Evolutionary conservation across 2,329 filamentous ascomycete genomes (phyloP).

Genomic region (Coleophoma eucalyptorum): DNA sequence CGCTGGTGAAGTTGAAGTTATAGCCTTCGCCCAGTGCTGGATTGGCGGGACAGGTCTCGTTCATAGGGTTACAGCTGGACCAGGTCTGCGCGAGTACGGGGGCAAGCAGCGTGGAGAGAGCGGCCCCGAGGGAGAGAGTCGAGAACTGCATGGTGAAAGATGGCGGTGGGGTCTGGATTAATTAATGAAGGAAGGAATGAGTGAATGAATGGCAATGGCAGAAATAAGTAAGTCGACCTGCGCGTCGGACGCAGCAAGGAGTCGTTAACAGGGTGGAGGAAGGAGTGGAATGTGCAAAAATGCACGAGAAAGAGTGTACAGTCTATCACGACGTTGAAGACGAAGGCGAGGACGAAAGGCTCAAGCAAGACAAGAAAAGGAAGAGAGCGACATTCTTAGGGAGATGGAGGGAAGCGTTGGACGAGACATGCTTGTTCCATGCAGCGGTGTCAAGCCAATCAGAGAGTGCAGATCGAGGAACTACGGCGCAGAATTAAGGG

Average conservation of each 20-base stretch:
- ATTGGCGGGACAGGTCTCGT: constrained; percentile 65
- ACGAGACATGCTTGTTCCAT: background rate
- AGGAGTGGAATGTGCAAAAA: constrained; percentile 8
- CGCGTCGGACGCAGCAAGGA: too few species aligned
- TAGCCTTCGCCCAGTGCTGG: constrained; percentile 64
- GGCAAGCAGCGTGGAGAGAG: constrained; percentile 22
- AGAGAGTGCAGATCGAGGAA: background rate
- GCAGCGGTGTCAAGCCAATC: background rate
- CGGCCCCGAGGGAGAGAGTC: constrained; percentile 14
- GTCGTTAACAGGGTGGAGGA: background rate
- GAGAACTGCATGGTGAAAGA: constrained; percentile 18
- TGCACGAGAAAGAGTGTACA: background rate
- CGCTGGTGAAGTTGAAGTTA: constrained; percentile 59
- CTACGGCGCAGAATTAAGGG: background rate
- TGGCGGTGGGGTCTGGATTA: constrained; percentile 1
- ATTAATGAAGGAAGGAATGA: constrained; percentile 8
- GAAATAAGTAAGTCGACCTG: too few species aligned
- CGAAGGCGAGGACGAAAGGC: background rate
- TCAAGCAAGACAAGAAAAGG: background rate
- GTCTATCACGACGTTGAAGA: background rate
- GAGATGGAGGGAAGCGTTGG: background rate
- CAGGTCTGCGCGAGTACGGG: constrained; percentile 66
- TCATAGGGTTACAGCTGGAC: constrained; percentile 74
- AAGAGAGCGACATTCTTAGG: background rate
- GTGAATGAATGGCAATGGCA: background rate